These are phyloP conservation scores for Magnaporthiopsis rhizophila DNA, from an alignment of 2,329 filamentous ascomycete genomes.

Conservation along the genomic window DNA sequence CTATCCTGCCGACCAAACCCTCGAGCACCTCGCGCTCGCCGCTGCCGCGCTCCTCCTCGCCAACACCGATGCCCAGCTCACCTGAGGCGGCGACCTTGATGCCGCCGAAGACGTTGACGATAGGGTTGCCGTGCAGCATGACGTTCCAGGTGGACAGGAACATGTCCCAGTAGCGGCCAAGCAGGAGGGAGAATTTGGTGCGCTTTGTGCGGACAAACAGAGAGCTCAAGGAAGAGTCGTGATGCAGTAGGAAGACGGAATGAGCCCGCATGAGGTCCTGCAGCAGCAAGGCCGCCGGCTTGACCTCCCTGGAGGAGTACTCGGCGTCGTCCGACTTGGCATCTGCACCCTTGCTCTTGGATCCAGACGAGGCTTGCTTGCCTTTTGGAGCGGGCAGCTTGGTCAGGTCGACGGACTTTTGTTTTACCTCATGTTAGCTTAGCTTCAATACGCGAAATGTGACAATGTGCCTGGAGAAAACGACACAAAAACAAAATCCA, in stretches of 20 bases:
- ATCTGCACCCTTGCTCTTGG: constrained; percentile 12
- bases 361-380: constrained; percentile 2
- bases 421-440: background rate
- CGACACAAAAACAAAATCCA: constrained; percentile 12
- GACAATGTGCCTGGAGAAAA: background rate
- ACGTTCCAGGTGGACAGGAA: constrained; percentile 75
- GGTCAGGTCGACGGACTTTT: constrained; percentile 15
- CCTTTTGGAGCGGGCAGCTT: constrained; percentile 19
- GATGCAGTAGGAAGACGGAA: constrained; percentile 77
- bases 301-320: constrained; percentile 86
- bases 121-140: constrained; percentile 81
- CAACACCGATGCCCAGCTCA: constrained; percentile 87
- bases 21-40: constrained; percentile 90
- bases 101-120: constrained; percentile 68
- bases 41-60: constrained; percentile 90
- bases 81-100: constrained; percentile 85
- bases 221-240: constrained; percentile 64
- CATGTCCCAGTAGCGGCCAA: constrained; percentile 75
- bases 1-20: constrained; percentile 69
- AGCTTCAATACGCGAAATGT: background rate
- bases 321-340: constrained; percentile 44
- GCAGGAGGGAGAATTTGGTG: constrained; percentile 59
- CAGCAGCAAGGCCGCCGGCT: constrained; percentile 68
- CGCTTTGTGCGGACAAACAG: constrained; percentile 60
- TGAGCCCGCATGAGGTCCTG: constrained; percentile 79